A percentile compares a stretch with the other conserved stretches of the same genome.
These are phyloP conservation scores for Corymbia calophylla DNA, from an alignment of 441 rosid genomes.

Conservation along the genomic window DNA sequence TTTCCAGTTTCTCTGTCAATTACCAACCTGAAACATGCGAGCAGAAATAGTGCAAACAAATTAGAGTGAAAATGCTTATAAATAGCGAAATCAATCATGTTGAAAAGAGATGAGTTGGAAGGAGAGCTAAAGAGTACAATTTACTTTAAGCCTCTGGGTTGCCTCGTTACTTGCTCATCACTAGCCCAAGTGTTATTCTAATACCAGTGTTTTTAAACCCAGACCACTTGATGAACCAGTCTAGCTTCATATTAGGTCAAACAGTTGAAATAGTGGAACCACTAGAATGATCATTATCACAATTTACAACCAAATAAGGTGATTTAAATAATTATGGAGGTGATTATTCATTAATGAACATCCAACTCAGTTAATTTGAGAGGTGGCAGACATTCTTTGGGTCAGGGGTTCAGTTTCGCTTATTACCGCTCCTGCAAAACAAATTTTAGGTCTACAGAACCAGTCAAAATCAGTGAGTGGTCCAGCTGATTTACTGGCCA, in stretches of 20 bases:
- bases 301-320: neutral
- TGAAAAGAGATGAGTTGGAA: neutral
- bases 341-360: neutral
- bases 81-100: neutral
- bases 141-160: neutral
- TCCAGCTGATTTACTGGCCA: neutral
- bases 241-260: neutral
- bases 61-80: neutral
- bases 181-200: neutral
- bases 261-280: neutral
- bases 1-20: conserved; percentile 96
- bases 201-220: neutral
- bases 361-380: neutral
- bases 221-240: neutral
- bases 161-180: neutral
- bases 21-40: conserved; percentile 62
- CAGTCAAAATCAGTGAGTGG: neutral
- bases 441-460: neutral
- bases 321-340: neutral
- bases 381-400: neutral
- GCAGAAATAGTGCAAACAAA: conserved; percentile 3
- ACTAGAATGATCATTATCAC: neutral
- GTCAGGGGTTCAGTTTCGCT: neutral
- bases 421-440: neutral
- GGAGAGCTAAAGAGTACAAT: neutral